Conservation (phyloP, 2,329 filamentous ascomycete species). For the Blumeriella jaapii region DNA sequence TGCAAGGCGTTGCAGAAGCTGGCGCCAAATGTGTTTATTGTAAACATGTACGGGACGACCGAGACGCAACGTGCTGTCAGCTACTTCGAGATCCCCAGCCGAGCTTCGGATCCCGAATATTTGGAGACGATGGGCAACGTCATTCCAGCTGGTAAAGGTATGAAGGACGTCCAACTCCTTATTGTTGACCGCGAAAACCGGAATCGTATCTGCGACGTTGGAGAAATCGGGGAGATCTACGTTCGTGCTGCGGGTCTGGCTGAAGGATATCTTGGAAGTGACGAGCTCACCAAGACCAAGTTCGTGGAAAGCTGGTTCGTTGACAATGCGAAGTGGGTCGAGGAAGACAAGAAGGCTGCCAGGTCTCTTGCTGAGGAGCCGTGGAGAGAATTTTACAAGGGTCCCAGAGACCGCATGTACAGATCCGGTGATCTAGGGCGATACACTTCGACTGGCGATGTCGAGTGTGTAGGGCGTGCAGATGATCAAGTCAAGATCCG, state of each 20-base stretch:
- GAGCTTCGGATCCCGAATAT: slow-evolving; percentile 49
- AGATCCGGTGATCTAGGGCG: slow-evolving; percentile 76
- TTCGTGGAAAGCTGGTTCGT: slow-evolving; percentile 28
- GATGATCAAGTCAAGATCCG: slow-evolving; percentile 94
- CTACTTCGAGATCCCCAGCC: slow-evolving; percentile 67
- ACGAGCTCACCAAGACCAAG: slow-evolving; percentile 24
- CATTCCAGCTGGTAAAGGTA: slow-evolving; percentile 75
- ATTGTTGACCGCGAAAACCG: slow-evolving; percentile 62
- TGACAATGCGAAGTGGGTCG: slow-evolving; percentile 26
- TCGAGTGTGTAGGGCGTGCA: slow-evolving; percentile 67
- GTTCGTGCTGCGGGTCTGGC: slow-evolving; percentile 74
- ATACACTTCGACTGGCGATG: slow-evolving; percentile 56
- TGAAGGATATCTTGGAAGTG: slow-evolving; percentile 53
- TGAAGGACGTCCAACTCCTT: slow-evolving; percentile 79
- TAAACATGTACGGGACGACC: slow-evolving; percentile 84
- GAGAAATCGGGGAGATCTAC: slow-evolving; percentile 76
- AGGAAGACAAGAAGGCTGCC: slow-evolving; percentile 45
- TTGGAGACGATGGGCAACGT: slow-evolving; percentile 59
- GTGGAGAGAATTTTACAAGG: slow-evolving; percentile 70
- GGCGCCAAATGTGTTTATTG: slow-evolving; percentile 61
- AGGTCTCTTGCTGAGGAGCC: slow-evolving; percentile 49
- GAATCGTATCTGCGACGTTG: slow-evolving; percentile 60
- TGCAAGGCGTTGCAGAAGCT: slow-evolving; percentile 66
- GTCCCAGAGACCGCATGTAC: slow-evolving; percentile 78
- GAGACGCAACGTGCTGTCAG: slow-evolving; percentile 74